A percentile compares a stretch with the other conserved stretches of the same genome.
Evolutionary conservation across 495 filamentous ascomycete genomes (phyloP).

Genomic region (Aspergillus haitiensis): DNA sequence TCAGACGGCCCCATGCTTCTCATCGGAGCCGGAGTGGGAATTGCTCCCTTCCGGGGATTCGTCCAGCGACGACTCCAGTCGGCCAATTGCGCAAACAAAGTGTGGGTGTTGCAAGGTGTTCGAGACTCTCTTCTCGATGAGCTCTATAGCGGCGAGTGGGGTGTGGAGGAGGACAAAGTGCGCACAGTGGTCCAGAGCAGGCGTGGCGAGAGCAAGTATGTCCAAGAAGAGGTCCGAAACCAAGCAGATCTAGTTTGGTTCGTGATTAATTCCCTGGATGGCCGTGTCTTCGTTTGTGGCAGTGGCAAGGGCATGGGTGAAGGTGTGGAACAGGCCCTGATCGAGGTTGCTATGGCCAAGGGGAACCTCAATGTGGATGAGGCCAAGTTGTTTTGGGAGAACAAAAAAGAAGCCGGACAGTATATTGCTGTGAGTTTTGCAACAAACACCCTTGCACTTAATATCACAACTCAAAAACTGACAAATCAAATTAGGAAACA

Average conservation of each 20-base stretch:
- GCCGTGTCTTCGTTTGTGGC: conserved; percentile 92
- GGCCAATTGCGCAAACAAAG: conserved; percentile 97
- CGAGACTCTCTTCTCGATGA: conserved; percentile 91
- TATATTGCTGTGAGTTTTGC: conserved; percentile 76
- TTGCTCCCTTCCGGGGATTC: conserved; percentile 96
- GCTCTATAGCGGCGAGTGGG: conserved; percentile 94
- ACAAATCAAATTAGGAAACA: conserved; percentile 36
- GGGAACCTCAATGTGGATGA: conserved; percentile 72
- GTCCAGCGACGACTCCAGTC: conserved; percentile 92
- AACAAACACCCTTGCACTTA: neutral
- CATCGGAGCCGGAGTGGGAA: conserved; percentile 93
- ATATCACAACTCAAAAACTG: neutral
- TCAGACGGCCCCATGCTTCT: conserved; percentile 95
- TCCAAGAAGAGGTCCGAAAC: conserved; percentile 80
- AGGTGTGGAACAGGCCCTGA: conserved; percentile 79
- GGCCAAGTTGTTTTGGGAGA: conserved; percentile 72
- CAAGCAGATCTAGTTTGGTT: conserved; percentile 97
- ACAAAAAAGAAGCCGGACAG: conserved; percentile 81
- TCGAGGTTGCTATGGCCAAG: conserved; percentile 79
- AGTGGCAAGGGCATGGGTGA: conserved; percentile 96
- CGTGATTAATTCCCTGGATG: conserved; percentile 90
- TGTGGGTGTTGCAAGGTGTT: conserved; percentile 98
- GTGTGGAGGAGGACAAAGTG: conserved; percentile 87
- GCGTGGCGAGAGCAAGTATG: conserved; percentile 72
- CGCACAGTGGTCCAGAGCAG: conserved; percentile 92